These are phyloP conservation scores for Magnolia changhungtana DNA, from an alignment of 164 flowering plant genomes.

Conservation along the genomic window DNA sequence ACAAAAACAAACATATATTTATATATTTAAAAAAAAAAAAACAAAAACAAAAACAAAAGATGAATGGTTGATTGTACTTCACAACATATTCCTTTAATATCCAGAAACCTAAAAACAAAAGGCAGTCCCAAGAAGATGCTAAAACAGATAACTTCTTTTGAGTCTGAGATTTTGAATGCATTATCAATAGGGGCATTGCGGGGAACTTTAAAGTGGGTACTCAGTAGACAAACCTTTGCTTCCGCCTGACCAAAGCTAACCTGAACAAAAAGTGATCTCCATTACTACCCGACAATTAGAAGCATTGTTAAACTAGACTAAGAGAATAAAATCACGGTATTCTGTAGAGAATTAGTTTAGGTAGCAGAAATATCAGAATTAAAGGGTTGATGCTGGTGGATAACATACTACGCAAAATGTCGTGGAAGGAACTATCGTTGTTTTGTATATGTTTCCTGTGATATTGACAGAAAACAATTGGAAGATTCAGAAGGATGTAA, in stretches of 20 bases:
- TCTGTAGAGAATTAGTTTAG: not conserved
- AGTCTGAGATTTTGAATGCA: not conserved
- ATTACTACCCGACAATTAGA: slow-evolving; percentile 1
- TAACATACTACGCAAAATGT: slow-evolving; percentile 89
- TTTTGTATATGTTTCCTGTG: slow-evolving; percentile 90
- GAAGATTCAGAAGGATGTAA: slow-evolving; percentile 9
- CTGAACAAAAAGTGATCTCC: slow-evolving; percentile 34
- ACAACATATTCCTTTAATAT: not conserved
- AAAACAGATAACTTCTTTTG: not conserved
- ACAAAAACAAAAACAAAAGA: not conserved
- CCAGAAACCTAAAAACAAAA: not conserved
- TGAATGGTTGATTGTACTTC: not conserved
- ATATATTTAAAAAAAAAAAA: too few species aligned
- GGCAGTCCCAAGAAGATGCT: too few species aligned
- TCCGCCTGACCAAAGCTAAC: slow-evolving; percentile 90
- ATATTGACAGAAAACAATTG: slow-evolving; percentile 15
- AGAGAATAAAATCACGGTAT: not conserved
- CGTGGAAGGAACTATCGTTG: slow-evolving; percentile 83
- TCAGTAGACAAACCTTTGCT: slow-evolving; percentile 71
- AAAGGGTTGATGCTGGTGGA: not conserved
- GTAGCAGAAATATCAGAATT: not conserved
- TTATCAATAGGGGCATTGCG: not conserved
- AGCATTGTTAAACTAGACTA: not conserved
- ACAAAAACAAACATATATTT: too few species aligned
- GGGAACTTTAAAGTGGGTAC: not conserved